Evolutionary conservation across 2,329 filamentous ascomycete genomes (phyloP).

Genomic region (Colletotrichum liriopes): DNA sequence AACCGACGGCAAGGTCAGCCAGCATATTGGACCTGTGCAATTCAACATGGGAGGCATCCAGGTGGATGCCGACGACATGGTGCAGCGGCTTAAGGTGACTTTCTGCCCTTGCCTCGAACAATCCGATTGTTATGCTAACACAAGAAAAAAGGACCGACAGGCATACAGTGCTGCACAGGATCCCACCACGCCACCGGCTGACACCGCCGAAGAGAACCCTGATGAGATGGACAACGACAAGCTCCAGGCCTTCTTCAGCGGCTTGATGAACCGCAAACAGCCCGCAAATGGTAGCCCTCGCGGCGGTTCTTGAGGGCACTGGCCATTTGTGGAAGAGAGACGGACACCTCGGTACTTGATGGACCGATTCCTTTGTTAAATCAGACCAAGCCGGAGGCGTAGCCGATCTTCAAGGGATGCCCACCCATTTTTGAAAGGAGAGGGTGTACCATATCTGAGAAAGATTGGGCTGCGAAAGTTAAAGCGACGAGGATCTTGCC

Average conservation of each 20-base stretch:
- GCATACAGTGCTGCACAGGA: constrained; percentile 65
- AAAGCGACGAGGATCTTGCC: constrained; percentile 7
- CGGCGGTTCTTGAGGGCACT: constrained; percentile 18
- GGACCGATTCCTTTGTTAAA: not conserved
- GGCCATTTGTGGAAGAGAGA: not conserved
- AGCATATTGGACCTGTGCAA: constrained; percentile 94
- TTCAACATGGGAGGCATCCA: constrained; percentile 99
- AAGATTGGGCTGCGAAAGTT: constrained; percentile 13
- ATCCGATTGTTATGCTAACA: constrained; percentile 44
- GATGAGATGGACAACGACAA: constrained; percentile 69
- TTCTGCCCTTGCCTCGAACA: not conserved
- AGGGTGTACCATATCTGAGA: constrained; percentile 8
- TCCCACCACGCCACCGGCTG: constrained; percentile 55
- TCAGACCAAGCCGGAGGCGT: not conserved
- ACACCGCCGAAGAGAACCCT: constrained; percentile 53
- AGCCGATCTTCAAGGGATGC: not conserved
- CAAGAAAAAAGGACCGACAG: constrained; percentile 67
- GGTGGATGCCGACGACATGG: constrained; percentile 94
- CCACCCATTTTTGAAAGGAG: constrained; percentile 11
- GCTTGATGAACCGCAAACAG: constrained; percentile 70
- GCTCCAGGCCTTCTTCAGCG: constrained; percentile 72
- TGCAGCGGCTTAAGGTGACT: constrained; percentile 84
- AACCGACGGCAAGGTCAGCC: constrained; percentile 68
- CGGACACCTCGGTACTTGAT: not conserved
- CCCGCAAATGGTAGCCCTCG: constrained; percentile 33